Percentiles rank a stretch among this genome's conserved stretches.
Evolutionary conservation across 345 rosid genomes (phyloP).

Genomic region (Eucalyptus decipiens): DNA sequence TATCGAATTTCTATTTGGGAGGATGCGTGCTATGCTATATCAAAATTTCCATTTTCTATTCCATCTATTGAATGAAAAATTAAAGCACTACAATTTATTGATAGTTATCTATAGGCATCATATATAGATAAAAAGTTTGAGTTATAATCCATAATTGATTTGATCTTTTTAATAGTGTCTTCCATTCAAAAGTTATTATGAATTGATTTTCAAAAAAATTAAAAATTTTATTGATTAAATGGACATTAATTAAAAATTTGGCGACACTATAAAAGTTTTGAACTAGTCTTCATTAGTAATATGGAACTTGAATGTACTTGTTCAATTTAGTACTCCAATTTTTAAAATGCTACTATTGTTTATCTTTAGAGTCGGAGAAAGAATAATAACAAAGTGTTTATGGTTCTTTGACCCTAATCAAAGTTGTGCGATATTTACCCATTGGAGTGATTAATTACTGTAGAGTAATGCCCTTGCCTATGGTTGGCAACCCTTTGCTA

Average conservation of each 20-base stretch:
- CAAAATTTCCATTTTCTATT: neutral
- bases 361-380: neutral
- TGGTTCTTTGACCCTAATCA: neutral
- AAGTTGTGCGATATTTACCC: neutral
- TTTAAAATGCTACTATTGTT: neutral
- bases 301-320: neutral
- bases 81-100: neutral
- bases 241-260: neutral
- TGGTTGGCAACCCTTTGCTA: neutral
- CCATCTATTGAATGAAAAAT: neutral
- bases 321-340: neutral
- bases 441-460: fast-evolving
- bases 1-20: neutral
- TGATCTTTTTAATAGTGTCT: neutral
- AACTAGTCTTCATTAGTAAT: neutral
- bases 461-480: neutral
- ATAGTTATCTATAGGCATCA: neutral
- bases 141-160: neutral
- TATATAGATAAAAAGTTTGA: neutral
- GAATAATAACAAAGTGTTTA: neutral
- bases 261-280: neutral
- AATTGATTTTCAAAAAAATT: too few species aligned
- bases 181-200: too few species aligned
- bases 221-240: too few species aligned
- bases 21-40: neutral